A percentile compares a stretch with the other conserved stretches of the same genome.
Conservation (phyloP, 148 eudicot genomes). For the Rhododendron ovatum region DNA sequence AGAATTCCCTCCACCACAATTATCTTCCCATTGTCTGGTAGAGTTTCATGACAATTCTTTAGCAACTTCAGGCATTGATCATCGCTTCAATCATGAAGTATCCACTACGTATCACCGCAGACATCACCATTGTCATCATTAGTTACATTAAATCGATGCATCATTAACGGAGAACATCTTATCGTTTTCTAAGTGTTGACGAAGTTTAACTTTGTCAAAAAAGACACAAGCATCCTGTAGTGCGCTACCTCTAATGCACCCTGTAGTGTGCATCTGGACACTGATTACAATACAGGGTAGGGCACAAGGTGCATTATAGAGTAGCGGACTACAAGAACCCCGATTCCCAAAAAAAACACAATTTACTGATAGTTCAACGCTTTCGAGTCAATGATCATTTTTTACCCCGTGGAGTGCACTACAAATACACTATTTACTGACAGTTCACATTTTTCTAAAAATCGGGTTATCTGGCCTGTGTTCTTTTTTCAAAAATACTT, state of each 20-base stretch:
- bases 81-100: slow-evolving; percentile 1
- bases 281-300: no score
- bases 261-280: no score
- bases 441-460: no score
- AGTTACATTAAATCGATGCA: not conserved
- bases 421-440: no score
- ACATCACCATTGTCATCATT: not conserved
- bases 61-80: not conserved
- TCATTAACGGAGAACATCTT: not conserved
- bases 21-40: not conserved
- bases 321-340: no score
- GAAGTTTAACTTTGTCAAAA: not conserved
- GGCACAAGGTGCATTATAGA: no score
- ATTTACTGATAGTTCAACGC: no score
- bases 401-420: not conserved
- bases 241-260: no score
- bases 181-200: not conserved
- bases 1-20: slow-evolving; percentile 3
- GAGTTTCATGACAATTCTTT: not conserved
- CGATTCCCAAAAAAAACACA: not conserved
- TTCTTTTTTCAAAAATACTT: no score
- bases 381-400: not conserved
- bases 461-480: no score
- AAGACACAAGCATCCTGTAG: no score
- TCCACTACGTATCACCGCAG: not conserved